Conservation (phyloP, 2,329 filamentous ascomycete genomes). For the Hypoxylon sp. region DNA sequence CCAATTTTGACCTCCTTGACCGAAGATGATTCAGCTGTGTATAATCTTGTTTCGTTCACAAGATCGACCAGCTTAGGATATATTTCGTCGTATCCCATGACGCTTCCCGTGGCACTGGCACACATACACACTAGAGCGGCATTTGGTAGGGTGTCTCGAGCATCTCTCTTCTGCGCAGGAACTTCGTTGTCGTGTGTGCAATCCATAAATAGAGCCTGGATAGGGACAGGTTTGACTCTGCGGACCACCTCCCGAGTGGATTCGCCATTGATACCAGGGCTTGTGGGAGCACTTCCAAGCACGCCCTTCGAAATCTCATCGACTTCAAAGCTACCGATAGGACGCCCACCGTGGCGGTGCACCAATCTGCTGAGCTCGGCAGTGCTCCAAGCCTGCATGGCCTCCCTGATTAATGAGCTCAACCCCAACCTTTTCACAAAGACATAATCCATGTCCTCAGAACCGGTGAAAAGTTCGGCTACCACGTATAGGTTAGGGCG, state of each 20-base stretch:
- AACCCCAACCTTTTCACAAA: constrained; percentile 94
- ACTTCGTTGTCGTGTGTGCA: constrained; percentile 99
- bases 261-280: constrained; percentile 49
- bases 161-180: constrained; percentile 93
- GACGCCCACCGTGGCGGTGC: constrained; percentile 90
- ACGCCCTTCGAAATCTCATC: constrained; percentile 78
- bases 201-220: constrained; percentile 98
- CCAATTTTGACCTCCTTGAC: constrained; percentile 70
- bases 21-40: constrained; percentile 80
- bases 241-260: constrained; percentile 74
- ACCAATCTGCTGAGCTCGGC: constrained; percentile 92
- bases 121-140: constrained; percentile 97
- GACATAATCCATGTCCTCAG: constrained; percentile 94
- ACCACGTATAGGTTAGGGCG: constrained; percentile 91
- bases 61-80: constrained; percentile 95
- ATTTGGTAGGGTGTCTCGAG: constrained; percentile 92
- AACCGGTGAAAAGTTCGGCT: constrained; percentile 94
- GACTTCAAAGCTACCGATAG: constrained; percentile 97
- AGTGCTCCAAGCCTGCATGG: constrained; percentile 98
- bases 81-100: constrained; percentile 98
- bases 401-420: constrained; percentile 92
- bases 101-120: constrained; percentile 90
- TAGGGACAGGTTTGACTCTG: constrained; percentile 85
- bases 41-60: constrained; percentile 87
- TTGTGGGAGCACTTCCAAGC: constrained; percentile 50